phyloP scores from a whole-genome alignment of 208 protist genomes.

The Crithidia expoeki region DNA sequence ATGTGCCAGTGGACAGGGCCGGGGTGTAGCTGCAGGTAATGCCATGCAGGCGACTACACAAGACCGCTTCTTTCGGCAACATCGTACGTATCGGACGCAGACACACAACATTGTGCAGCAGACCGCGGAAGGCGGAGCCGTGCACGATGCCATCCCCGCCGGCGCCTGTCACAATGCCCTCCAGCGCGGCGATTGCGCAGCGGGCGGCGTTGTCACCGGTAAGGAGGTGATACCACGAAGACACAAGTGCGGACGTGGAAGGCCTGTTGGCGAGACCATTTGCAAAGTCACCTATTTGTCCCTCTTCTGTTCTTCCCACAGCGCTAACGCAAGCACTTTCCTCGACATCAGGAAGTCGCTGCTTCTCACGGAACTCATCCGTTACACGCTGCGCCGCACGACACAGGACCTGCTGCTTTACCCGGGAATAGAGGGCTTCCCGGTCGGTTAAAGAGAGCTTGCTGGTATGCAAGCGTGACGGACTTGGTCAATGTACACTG shows the following conservation, averaged over 20 bases:
- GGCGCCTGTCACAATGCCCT: conserved; percentile 59
- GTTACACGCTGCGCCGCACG: conserved; percentile 34
- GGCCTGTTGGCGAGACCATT: too few species aligned
- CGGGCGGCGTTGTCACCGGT: conserved; percentile 63
- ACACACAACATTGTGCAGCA: conserved; percentile 48
- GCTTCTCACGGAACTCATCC: conserved; percentile 17
- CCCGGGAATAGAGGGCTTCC: conserved; percentile 53
- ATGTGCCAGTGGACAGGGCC: conserved; percentile 48
- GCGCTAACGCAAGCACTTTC: too few species aligned
- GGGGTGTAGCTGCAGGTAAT: conserved; percentile 64
- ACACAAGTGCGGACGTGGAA: too few species aligned
- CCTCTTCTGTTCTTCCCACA: too few species aligned
- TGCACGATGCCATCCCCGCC: conserved; percentile 51
- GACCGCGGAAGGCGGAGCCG: conserved; percentile 43
- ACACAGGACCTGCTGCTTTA: conserved; percentile 52
- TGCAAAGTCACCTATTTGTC: too few species aligned
- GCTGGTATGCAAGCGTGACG: conserved; percentile 50
- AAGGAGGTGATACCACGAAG: conserved; percentile 49
- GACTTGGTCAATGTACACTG: conserved; percentile 31
- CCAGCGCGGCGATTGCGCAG: conserved; percentile 49
- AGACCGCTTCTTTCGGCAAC: conserved; percentile 68
- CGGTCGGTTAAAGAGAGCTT: conserved; percentile 56
- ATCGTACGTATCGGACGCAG: conserved; percentile 70
- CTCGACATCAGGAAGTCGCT: neutral
- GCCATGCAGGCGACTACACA: conserved; percentile 57